Evolutionary conservation across 2,329 filamentous ascomycete species (phyloP).

Genomic region (Cordyceps javanica): DNA sequence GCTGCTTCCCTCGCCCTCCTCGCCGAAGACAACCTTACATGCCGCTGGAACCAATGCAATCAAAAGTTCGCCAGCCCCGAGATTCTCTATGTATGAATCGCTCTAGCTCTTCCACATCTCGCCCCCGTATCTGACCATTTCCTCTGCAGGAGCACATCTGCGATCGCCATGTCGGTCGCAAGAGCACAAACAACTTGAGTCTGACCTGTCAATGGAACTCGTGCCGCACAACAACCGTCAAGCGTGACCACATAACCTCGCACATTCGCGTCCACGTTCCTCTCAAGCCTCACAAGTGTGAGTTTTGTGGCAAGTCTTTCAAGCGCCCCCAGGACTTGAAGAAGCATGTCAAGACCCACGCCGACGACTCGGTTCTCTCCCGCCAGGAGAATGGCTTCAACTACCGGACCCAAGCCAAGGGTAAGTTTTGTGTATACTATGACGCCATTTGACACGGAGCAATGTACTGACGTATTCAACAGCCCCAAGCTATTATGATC

Average conservation of each 20-base stretch:
- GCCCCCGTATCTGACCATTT: conserved; percentile 1
- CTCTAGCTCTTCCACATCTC: background rate
- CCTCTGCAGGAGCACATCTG: conserved; percentile 81
- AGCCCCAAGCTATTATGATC: conserved; percentile 56
- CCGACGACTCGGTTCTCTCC: conserved; percentile 79
- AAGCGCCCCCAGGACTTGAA: conserved; percentile 98
- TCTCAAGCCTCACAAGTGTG: conserved; percentile 97
- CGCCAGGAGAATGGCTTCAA: conserved; percentile 48
- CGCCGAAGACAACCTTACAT: conserved; percentile 51
- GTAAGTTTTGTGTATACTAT: conserved; percentile 24
- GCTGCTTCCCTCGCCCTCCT: conserved; percentile 34
- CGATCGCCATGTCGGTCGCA: conserved; percentile 95
- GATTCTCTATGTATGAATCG: conserved; percentile 49
- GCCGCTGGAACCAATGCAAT: conserved; percentile 54
- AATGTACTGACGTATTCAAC: background rate
- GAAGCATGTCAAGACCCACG: conserved; percentile 99
- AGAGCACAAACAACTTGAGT: conserved; percentile 98
- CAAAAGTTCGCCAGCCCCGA: conserved; percentile 54
- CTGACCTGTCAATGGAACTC: conserved; percentile 95
- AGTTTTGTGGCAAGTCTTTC: conserved; percentile 98
- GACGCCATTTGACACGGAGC: background rate
- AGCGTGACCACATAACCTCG: conserved; percentile 98
- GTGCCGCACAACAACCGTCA: conserved; percentile 93
- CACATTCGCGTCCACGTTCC: conserved; percentile 99
- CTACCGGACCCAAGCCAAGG: conserved; percentile 51